Evolutionary conservation across 73 alveolate genomes (phyloP).

Genomic region (Paramecium caudatum): DNA sequence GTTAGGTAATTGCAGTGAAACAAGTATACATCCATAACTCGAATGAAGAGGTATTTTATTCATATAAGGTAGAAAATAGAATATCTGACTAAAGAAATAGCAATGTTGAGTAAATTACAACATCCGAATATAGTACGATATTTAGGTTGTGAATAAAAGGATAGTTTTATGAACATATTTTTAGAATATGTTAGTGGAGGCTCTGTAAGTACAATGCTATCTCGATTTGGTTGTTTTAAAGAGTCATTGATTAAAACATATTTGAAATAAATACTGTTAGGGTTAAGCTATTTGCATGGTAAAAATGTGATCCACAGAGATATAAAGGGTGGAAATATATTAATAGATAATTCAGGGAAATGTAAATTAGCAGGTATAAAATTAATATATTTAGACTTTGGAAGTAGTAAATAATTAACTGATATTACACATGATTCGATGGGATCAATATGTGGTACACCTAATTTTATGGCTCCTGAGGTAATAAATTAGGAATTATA

Average conservation of each 20-base stretch:
- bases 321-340: constrained; percentile 95
- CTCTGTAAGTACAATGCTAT: constrained; percentile 79
- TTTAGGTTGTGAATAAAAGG: constrained; percentile 82
- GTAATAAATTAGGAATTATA: constrained; percentile 87
- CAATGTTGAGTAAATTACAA: constrained; percentile 80
- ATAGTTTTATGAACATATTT: constrained; percentile 81
- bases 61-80: constrained; percentile 78
- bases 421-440: constrained; percentile 73
- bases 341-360: constrained; percentile 80
- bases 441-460: constrained; percentile 92
- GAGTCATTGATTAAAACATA: constrained; percentile 83
- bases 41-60: neutral
- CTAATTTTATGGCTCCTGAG: constrained; percentile 99
- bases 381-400: constrained; percentile 79
- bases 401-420: constrained; percentile 77
- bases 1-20: constrained; percentile 81
- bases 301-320: constrained; percentile 93
- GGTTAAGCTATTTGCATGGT: constrained; percentile 91
- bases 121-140: constrained; percentile 90
- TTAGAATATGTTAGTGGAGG: constrained; percentile 91
- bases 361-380: constrained; percentile 79
- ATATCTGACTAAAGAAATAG: constrained; percentile 83
- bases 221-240: constrained; percentile 80
- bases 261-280: constrained; percentile 86
- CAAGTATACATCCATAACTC: constrained; percentile 69